Conservation (phyloP, 2,329 filamentous ascomycete genomes). For the Xylariaceae sp. region DNA sequence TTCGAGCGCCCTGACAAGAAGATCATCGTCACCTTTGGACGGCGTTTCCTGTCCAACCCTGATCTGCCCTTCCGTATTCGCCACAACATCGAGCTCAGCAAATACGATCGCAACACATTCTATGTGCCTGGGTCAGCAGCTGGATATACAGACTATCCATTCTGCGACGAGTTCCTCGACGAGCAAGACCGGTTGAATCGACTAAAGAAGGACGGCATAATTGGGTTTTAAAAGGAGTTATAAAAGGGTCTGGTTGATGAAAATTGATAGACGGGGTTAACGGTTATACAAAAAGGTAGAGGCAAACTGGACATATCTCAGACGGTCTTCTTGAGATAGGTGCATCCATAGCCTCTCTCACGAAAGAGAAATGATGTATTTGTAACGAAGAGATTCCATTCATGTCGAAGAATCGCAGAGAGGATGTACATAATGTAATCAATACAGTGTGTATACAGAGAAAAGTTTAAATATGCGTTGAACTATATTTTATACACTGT, state of each 20-base stretch:
- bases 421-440: no score
- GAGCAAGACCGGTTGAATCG: neutral
- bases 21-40: conserved; percentile 40
- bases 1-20: conserved; percentile 23
- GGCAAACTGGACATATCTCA: neutral
- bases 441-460: no score
- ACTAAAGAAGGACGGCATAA: neutral
- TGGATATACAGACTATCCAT: conserved; percentile 38
- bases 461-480: no score
- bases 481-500: no score
- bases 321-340: neutral
- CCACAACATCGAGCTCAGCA: conserved; percentile 38
- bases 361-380: neutral
- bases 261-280: neutral
- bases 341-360: neutral
- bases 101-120: conserved; percentile 43
- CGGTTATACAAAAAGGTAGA: neutral
- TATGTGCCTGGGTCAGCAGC: conserved; percentile 32
- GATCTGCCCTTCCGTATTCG: conserved; percentile 42
- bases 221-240: neutral
- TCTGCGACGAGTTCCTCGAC: conserved; percentile 25
- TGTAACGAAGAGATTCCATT: no score
- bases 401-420: no score
- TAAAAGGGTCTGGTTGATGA: neutral
- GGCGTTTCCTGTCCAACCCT: conserved; percentile 45